These are phyloP conservation scores for Bruguiera parviflora DNA, from an alignment of 345 rosid species.

Conservation along the genomic window DNA sequence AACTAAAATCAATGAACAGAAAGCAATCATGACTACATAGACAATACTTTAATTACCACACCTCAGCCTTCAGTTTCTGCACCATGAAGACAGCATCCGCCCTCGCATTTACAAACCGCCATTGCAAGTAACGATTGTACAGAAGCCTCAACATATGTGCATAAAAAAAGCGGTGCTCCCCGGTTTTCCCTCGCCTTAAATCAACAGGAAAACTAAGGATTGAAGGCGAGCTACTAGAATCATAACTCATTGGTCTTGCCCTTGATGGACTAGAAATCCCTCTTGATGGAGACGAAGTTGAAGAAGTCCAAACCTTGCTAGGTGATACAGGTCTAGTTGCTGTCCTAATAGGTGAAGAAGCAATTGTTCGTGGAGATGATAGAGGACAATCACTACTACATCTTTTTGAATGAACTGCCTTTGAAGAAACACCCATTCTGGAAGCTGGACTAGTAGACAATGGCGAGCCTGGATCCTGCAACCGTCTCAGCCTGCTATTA, in stretches of 20 bases:
- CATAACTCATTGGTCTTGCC: constrained; percentile 43
- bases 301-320: constrained; percentile 63
- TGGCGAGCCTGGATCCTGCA: constrained; percentile 84
- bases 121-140: constrained; percentile 70
- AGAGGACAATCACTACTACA: constrained; percentile 52
- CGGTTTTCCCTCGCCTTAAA: constrained; percentile 77
- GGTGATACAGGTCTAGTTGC: constrained; percentile 72
- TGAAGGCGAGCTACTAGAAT: constrained; percentile 52
- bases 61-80: constrained; percentile 73
- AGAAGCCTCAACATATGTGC: constrained; percentile 87
- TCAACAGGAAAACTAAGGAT: constrained; percentile 86
- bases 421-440: constrained; percentile 50
- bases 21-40: constrained; percentile 7
- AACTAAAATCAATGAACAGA: background rate
- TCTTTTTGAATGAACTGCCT: constrained; percentile 59
- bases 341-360: constrained; percentile 57
- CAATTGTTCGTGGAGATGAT: constrained; percentile 55
- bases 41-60: constrained; percentile 24
- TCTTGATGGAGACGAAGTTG: constrained; percentile 54
- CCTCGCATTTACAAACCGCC: constrained; percentile 84
- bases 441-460: constrained; percentile 56
- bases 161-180: constrained; percentile 66
- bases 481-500: constrained; percentile 75
- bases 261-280: constrained; percentile 71
- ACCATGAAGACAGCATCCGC: constrained; percentile 64